phyloP scores from a whole-genome alignment of 108 stramenopile species.

The Cyclotella distinguenda region DNA sequence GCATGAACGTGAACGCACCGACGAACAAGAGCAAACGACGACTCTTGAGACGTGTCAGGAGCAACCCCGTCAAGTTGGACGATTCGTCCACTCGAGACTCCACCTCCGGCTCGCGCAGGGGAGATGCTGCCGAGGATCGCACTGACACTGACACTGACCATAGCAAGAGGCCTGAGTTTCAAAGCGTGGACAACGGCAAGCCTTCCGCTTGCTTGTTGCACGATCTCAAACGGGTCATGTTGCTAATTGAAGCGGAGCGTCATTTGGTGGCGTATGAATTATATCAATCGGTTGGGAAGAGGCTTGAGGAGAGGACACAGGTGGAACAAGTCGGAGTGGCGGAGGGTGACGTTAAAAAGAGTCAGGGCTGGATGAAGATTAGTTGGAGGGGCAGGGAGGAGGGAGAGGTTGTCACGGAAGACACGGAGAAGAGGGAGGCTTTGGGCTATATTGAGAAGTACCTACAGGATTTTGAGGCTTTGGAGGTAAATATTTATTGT shows the following conservation, averaged over 20 bases:
- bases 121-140: too few species aligned
- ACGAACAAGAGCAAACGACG: too few species aligned
- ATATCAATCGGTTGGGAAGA: slow-evolving; percentile 34
- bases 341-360: too few species aligned
- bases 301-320: slow-evolving; percentile 3
- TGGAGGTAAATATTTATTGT: slow-evolving; percentile 27
- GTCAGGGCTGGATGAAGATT: too few species aligned
- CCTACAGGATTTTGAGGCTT: slow-evolving; percentile 14
- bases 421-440: neutral
- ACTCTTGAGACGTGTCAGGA: too few species aligned
- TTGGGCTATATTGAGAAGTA: slow-evolving; percentile 12
- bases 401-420: neutral
- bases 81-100: too few species aligned
- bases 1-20: too few species aligned
- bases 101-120: neutral
- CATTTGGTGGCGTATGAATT: slow-evolving; percentile 61
- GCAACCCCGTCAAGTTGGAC: too few species aligned
- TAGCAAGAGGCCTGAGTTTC: neutral
- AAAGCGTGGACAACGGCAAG: slow-evolving; percentile 39
- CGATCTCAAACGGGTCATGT: slow-evolving; percentile 59
- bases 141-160: too few species aligned
- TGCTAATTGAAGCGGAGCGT: slow-evolving; percentile 68
- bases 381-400: neutral
- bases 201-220: slow-evolving; percentile 42
- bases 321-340: neutral